Evolutionary conservation across 1,139 yeast species (phyloP).

Genomic region (Geotrichum candidum): DNA sequence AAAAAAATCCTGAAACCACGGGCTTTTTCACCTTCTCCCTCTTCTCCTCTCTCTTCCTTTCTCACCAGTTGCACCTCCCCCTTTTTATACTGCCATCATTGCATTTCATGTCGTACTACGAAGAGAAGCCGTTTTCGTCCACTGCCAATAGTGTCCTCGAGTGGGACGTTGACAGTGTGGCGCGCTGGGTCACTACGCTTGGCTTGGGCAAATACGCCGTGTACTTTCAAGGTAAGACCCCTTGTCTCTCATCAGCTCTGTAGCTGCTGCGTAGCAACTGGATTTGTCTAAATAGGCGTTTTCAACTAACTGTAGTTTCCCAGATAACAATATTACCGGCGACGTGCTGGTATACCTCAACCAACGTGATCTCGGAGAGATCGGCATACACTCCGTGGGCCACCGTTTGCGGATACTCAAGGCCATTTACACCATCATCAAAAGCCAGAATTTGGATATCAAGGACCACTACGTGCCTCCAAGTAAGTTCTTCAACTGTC

Average conservation of each 20-base stretch:
- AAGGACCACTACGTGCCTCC: slow-evolving; percentile 33
- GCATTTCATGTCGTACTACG: slow-evolving; percentile 1
- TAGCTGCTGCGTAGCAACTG: neutral
- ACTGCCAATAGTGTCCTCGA: slow-evolving; percentile 19
- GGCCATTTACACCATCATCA: slow-evolving; percentile 33
- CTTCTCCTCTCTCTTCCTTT: neutral
- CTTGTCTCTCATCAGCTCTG: neutral
- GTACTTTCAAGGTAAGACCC: slow-evolving; percentile 20
- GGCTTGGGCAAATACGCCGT: slow-evolving; percentile 29
- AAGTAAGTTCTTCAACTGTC: slow-evolving; percentile 8
- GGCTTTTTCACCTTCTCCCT: neutral
- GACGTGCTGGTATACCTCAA: slow-evolving; percentile 38
- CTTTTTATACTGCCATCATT: neutral
- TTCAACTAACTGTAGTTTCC: neutral
- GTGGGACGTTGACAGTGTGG: slow-evolving; percentile 30
- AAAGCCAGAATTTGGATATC: slow-evolving; percentile 28
- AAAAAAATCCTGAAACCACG: neutral
- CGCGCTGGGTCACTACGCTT: slow-evolving; percentile 27
- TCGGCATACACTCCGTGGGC: slow-evolving; percentile 39
- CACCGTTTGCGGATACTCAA: slow-evolving; percentile 38
- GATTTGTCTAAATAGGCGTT: neutral
- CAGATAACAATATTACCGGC: slow-evolving; percentile 37
- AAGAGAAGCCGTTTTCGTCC: slow-evolving; percentile 5
- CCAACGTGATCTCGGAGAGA: slow-evolving; percentile 37
- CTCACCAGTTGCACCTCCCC: neutral